Evolutionary conservation across 129 eudicot genomes (phyloP).

Genomic region (Flaveria linearis): DNA sequence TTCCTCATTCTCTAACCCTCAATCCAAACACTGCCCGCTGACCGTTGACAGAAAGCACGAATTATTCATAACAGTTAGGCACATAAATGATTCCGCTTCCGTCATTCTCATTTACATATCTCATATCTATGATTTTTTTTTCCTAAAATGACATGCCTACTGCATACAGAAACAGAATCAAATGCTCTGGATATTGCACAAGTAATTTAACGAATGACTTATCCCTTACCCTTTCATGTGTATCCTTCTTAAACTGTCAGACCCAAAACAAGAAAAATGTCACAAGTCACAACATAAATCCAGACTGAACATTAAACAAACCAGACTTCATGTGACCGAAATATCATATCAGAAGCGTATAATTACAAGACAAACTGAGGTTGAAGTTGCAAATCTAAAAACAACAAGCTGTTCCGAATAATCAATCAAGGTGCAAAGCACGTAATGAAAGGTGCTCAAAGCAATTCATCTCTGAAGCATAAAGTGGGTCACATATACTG

Average conservation of each 20-base stretch:
- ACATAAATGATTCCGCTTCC: background rate
- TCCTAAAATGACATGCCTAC: background rate
- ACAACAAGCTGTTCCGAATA: background rate
- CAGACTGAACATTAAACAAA: background rate
- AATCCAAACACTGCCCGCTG: background rate
- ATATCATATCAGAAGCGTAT: background rate
- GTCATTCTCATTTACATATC: background rate
- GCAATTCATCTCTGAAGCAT: background rate
- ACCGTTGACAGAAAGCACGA: background rate
- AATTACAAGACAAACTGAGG: background rate
- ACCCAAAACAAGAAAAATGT: background rate
- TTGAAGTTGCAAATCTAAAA: background rate
- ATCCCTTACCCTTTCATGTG: background rate
- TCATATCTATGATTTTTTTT: background rate
- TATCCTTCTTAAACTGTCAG: background rate
- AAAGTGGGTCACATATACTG: background rate
- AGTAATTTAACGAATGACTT: background rate
- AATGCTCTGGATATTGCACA: slow-evolving; percentile 4
- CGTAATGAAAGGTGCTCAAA: background rate
- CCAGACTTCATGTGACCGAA: background rate
- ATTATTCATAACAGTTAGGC: background rate
- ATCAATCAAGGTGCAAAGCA: background rate
- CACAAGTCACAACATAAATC: background rate
- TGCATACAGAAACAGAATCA: background rate
- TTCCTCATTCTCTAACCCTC: background rate